Base-by-base conservation (phyloP, 768 basidiomycete species). In the Tylopilus felleus region DNA sequence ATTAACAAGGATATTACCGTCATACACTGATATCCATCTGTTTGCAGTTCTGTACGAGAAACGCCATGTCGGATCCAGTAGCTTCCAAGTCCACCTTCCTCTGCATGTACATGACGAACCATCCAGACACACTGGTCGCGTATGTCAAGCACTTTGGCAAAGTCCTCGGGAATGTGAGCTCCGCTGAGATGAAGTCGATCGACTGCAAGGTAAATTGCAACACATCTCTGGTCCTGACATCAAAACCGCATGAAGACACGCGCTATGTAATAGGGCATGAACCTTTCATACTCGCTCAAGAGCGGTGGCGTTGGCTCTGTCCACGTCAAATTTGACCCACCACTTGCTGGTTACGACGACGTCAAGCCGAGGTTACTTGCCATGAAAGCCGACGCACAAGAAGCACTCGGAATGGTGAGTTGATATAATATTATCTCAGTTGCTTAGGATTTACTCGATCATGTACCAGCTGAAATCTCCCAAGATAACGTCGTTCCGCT, bases 301-400 rank as follows among this genome's bases (percentile, higher is more conserved):
- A 64, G 67, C 22, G 77, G 78, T 2, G 64, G 70, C 9, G 75
- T 80, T 58, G 61, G 65, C 29, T 75, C 74, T 9, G 80, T 85
- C 1, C 68, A 64, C 4, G 77, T 93, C 19, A 68, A 73, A 5
- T 83, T 93, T 44, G 81, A 88, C 21, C 91, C 91, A 0, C 88
- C 86, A 2, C 73, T 93, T 28, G 60, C 73, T 4, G 83, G 85
- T 0, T 92, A 92, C 62, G 86, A 89, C 1, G 90, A 90, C 33
- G 89, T 93, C 23, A 91, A 90, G 63, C 88, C 88, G 3, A 81
- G 90, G 9, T 67, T 93, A 22, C 71, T 92, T 21, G 76, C 81
- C 51, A 93, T 92, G 90, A 91, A 90, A 64, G 83, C 83, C 0
- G 76, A 88, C 23, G 87, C 90, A 0, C 87, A 92, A 63, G 88